These are phyloP conservation scores for Lonicera japonica DNA, from an alignment of 129 eudicot genomes.

Conservation along the genomic window DNA sequence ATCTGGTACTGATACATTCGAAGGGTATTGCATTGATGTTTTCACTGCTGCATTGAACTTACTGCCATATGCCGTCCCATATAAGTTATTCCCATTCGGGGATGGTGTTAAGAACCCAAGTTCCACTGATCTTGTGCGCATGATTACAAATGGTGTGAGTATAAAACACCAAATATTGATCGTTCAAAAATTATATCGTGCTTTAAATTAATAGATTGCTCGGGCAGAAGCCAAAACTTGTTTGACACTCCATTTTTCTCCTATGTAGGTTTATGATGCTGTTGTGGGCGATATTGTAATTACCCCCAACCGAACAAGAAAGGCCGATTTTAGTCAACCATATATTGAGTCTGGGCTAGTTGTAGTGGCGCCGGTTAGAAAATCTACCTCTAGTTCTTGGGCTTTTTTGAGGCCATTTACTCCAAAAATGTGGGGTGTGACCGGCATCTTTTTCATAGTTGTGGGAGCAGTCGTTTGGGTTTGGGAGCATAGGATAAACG, in stretches of 20 bases:
- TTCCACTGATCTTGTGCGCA: constrained; percentile 42
- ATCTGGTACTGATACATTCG: constrained; percentile 25
- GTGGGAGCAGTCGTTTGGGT: constrained; percentile 62
- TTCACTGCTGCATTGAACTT: constrained; percentile 62
- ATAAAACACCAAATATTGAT: no score
- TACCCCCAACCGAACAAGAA: constrained; percentile 45
- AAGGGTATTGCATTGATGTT: constrained; percentile 83
- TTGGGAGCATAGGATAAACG: constrained; percentile 67
- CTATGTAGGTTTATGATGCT: constrained; percentile 52
- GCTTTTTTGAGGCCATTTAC: constrained; percentile 57
- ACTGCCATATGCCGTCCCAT: constrained; percentile 79
- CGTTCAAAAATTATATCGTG: no score
- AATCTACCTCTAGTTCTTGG: constrained; percentile 40
- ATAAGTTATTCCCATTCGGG: constrained; percentile 50
- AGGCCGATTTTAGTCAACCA: constrained; percentile 65
- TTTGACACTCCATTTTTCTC: background rate
- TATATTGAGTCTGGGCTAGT: constrained; percentile 64
- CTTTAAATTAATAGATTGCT: no score
- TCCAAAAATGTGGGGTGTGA: constrained; percentile 52
- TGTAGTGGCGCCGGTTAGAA: constrained; percentile 55
- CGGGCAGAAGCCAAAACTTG: no score
- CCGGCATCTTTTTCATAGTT: constrained; percentile 39
- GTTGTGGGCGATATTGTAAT: constrained; percentile 57
- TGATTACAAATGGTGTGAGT: no score
- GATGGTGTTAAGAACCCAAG: constrained; percentile 59